A percentile compares a stretch with the other conserved stretches of the same genome.
These are phyloP conservation scores for Blastobotrys ciferrii DNA, from an alignment of 1,139 yeast species.

Conservation along the genomic window DNA sequence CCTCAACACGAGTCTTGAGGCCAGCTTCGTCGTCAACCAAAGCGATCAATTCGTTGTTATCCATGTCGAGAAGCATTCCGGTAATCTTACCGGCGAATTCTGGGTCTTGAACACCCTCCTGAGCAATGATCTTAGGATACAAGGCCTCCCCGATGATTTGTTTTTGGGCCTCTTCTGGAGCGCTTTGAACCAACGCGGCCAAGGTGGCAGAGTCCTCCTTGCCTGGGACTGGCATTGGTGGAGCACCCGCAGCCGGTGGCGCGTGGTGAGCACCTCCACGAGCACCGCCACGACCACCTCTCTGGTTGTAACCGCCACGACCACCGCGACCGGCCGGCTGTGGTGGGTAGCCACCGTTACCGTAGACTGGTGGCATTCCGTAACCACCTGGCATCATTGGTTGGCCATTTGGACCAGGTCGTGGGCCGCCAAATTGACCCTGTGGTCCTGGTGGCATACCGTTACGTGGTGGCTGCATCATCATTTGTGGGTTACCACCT, in stretches of 20 bases:
- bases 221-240: conserved; percentile 21
- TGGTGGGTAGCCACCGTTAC: conserved; percentile 55
- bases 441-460: conserved; percentile 51
- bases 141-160: conserved; percentile 97
- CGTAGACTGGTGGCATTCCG: conserved; percentile 80
- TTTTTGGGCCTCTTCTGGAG: conserved; percentile 82
- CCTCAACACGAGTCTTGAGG: conserved; percentile 88
- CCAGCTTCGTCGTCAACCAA: conserved; percentile 81
- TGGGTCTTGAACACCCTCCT: conserved; percentile 80
- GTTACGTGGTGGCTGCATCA: conserved; percentile 63
- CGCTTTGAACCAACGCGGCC: conserved; percentile 39
- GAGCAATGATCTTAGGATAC: conserved; percentile 89
- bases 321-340: conserved; percentile 26
- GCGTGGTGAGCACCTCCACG: conserved; percentile 19
- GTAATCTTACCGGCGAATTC: conserved; percentile 99
- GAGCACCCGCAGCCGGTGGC: conserved; percentile 19
- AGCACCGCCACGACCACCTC: conserved; percentile 28
- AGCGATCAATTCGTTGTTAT: conserved; percentile 84
- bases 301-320: conserved; percentile 39
- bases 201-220: conserved; percentile 29
- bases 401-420: conserved; percentile 32
- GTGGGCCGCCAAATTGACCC: conserved; percentile 25
- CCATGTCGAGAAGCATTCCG: conserved; percentile 98
- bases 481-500: conserved; percentile 83
- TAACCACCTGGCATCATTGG: conserved; percentile 31